A percentile compares a stretch with the other conserved stretches of the same genome.
These are phyloP conservation scores for Letharia lupina DNA, from an alignment of 495 filamentous ascomycete genomes.

Conservation along the genomic window DNA sequence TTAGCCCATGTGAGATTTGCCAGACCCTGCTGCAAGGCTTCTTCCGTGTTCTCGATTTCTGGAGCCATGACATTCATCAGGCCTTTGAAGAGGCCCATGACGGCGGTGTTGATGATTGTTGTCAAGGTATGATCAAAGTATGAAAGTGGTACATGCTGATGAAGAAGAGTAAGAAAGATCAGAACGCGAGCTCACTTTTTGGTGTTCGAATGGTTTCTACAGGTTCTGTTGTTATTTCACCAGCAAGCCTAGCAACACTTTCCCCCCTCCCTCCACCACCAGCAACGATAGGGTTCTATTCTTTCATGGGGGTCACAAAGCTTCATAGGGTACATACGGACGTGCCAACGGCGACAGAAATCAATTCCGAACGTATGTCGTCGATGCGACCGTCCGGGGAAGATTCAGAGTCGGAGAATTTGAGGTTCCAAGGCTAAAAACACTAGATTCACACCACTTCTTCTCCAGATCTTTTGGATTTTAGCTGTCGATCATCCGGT, in stretches of 20 bases:
- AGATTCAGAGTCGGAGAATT: background rate
- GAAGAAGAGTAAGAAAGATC: background rate
- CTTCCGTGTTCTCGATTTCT: background rate
- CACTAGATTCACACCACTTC: background rate
- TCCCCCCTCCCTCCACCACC: conserved; percentile 12
- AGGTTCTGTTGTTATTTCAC: conserved; percentile 3
- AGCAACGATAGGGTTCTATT: background rate
- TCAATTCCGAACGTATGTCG: background rate
- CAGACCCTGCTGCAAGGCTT: background rate
- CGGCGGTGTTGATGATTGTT: background rate
- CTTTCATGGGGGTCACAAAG: conserved; percentile 1
- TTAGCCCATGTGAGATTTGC: background rate
- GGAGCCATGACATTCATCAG: background rate
- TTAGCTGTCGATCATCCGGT: background rate
- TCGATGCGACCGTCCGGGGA: background rate
- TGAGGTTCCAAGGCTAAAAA: background rate
- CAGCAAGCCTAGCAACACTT: background rate
- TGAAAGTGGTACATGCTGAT: background rate
- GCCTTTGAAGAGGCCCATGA: background rate
- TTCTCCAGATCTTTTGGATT: background rate
- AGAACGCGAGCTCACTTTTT: conserved; percentile 6
- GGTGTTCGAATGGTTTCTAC: background rate
- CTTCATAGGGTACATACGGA: background rate
- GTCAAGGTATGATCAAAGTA: background rate
- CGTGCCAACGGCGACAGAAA: background rate